Evolutionary conservation across 2,329 filamentous ascomycete genomes (phyloP).

Genomic region (Pseudogymnoascus sp.): DNA sequence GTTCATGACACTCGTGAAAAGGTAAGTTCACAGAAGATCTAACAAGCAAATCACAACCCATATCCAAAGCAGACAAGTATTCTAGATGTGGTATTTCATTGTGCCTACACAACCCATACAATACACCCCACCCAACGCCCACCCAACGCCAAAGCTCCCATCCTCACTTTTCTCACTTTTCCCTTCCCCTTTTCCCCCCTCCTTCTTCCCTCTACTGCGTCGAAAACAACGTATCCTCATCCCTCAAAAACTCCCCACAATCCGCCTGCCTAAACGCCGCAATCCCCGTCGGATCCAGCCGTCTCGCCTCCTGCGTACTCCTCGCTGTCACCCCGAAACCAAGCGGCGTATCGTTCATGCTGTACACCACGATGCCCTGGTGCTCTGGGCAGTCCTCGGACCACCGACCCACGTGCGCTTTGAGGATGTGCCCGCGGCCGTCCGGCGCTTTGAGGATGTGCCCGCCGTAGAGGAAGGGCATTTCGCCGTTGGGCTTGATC

Average conservation of each 20-base stretch:
- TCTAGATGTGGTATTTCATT: constrained; percentile 5
- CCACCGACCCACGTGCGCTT: constrained; percentile 70
- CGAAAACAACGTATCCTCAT: constrained; percentile 61
- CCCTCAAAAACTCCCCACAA: constrained; percentile 87
- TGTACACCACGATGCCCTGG: constrained; percentile 80
- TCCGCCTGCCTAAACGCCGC: constrained; percentile 88
- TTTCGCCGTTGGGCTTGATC: constrained; percentile 92
- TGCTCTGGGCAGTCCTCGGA: constrained; percentile 91
- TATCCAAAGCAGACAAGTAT: neutral
- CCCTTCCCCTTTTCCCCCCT: neutral
- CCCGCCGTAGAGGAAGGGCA: constrained; percentile 96
- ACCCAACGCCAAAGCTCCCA: neutral
- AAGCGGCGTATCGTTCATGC: constrained; percentile 87
- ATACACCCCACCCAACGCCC: constrained; percentile 3
- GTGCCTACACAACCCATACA: constrained; percentile 3
- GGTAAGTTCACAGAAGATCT: neutral
- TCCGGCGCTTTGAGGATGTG: too few relatives aligned
- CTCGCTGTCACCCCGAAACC: constrained; percentile 91
- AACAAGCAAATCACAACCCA: neutral
- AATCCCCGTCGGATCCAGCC: constrained; percentile 83
- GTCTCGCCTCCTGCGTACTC: constrained; percentile 72
- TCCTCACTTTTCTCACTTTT: neutral
- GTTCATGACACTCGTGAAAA: neutral
- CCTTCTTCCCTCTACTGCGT: constrained; percentile 33
- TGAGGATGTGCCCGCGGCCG: constrained; percentile 74